Conservation (phyloP, 2,329 filamentous ascomycete genomes). For the Pseudocercospora macadamiae region DNA sequence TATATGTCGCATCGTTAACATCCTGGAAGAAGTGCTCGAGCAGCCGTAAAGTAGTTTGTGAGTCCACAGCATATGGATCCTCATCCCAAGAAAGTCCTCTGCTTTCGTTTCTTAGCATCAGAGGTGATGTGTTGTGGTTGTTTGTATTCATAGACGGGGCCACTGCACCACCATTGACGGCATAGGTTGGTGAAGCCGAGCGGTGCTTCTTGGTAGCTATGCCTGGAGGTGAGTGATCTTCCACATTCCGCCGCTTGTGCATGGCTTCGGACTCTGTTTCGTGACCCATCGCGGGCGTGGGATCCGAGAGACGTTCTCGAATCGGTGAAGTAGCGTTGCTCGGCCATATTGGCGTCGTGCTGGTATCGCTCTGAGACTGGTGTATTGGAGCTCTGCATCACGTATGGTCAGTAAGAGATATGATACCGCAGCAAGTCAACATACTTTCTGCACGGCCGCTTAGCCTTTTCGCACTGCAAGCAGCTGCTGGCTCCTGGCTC, state of each 20-base stretch:
- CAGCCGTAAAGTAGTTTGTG: constrained; percentile 54
- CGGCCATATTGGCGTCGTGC: constrained; percentile 28
- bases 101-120: constrained; percentile 28
- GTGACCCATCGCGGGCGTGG: constrained; percentile 16
- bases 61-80: constrained; percentile 59
- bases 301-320: constrained; percentile 24
- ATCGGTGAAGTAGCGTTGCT: constrained; percentile 30
- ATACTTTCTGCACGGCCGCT: constrained; percentile 80
- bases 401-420: constrained; percentile 24
- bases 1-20: constrained; percentile 58
- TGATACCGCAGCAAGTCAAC: constrained; percentile 10
- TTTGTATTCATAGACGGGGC: constrained; percentile 1
- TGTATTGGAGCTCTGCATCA: constrained; percentile 32
- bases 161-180: constrained; percentile 11
- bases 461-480: constrained; percentile 89
- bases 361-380: constrained; percentile 30
- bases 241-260: constrained; percentile 33
- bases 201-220: constrained; percentile 35
- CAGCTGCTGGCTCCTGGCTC: constrained; percentile 87
- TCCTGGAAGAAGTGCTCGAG: constrained; percentile 61
- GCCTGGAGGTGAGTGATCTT: constrained; percentile 29
- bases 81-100: constrained; percentile 47
- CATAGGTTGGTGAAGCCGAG: constrained; percentile 32
- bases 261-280: constrained; percentile 28
- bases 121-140: constrained; percentile 29